phyloP scores from a whole-genome alignment of 352 stramenopile genomes.

The Phytophthora hibernalis region DNA sequence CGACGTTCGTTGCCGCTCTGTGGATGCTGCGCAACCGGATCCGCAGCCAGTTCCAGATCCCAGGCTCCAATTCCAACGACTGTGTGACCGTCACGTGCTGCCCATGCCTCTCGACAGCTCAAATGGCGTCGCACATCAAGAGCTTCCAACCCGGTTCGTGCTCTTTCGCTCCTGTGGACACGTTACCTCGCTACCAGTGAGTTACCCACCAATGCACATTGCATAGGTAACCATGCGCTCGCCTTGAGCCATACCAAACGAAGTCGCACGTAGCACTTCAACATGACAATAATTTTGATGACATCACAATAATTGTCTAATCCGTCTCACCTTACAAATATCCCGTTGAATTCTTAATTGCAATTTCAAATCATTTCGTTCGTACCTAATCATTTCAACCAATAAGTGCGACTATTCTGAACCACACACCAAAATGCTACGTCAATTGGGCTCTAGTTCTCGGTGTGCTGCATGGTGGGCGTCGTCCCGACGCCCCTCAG shows the following conservation, averaged over 20 bases:
- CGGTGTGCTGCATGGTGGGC: conserved; percentile 18
- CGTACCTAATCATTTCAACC: neutral
- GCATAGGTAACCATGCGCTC: conserved; percentile 10
- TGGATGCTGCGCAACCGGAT: conserved; percentile 49
- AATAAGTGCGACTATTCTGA: conserved; percentile 13
- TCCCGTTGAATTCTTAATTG: neutral
- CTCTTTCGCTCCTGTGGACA: conserved; percentile 58
- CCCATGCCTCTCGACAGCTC: conserved; percentile 59
- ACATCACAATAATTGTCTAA: conserved; percentile 2
- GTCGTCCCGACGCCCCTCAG: neutral
- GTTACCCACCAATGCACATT: neutral
- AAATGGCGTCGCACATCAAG: conserved; percentile 70
- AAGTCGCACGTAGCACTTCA: conserved; percentile 22
- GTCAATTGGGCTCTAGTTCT: conserved; percentile 14
- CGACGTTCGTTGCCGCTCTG: conserved; percentile 31
- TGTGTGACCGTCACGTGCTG: conserved; percentile 47
- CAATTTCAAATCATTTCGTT: neutral
- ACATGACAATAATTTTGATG: conserved; percentile 22
- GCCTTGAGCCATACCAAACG: conserved; percentile 12
- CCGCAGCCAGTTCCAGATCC: conserved; percentile 60
- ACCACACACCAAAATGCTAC: conserved; percentile 31
- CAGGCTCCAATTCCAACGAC: conserved; percentile 46
- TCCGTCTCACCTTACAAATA: neutral
- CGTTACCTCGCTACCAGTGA: conserved; percentile 47
- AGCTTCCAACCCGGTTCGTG: conserved; percentile 62